Evolutionary conservation across 2,329 filamentous ascomycete genomes (phyloP).

Genomic region (Bipolaris bicolor): DNA sequence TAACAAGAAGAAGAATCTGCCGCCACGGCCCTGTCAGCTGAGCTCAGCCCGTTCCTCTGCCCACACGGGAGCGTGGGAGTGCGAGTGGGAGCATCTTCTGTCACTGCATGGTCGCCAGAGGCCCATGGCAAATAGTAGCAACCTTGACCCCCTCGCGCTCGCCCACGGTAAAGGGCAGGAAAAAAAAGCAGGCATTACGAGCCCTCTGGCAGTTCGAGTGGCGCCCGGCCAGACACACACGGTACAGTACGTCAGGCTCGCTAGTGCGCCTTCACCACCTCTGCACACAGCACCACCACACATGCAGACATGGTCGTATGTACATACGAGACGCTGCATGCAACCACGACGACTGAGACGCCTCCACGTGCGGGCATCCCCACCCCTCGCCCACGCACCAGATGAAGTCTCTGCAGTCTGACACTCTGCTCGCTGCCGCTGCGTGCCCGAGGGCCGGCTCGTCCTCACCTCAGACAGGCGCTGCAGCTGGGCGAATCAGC

Average conservation of each 20-base stretch:
- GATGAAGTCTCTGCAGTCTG: not conserved
- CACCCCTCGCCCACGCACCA: not conserved
- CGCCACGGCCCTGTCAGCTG: slow-evolving; percentile 8
- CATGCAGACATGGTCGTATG: too few species aligned
- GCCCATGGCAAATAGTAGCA: not conserved
- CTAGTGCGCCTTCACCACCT: not conserved
- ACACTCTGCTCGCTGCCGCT: slow-evolving; percentile 1
- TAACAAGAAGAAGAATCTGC: too few species aligned
- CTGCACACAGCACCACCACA: too few species aligned
- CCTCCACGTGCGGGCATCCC: slow-evolving; percentile 4
- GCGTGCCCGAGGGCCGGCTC: slow-evolving; percentile 12
- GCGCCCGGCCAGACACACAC: not conserved
- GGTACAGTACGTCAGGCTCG: not conserved
- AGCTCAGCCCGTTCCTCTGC: not conserved
- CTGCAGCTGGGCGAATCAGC: not conserved
- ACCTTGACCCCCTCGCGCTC: slow-evolving; percentile 1
- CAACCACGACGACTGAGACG: slow-evolving; percentile 6
- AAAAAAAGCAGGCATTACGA: not conserved
- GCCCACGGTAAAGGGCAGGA: not conserved
- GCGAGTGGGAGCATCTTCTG: not conserved
- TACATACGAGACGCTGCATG: not conserved
- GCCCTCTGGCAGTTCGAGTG: not conserved
- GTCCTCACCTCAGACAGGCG: slow-evolving; percentile 20
- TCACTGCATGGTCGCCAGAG: not conserved
- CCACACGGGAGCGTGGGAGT: not conserved